Conservation (phyloP, 306 rosid species). For the Quercus ilex region DNA sequence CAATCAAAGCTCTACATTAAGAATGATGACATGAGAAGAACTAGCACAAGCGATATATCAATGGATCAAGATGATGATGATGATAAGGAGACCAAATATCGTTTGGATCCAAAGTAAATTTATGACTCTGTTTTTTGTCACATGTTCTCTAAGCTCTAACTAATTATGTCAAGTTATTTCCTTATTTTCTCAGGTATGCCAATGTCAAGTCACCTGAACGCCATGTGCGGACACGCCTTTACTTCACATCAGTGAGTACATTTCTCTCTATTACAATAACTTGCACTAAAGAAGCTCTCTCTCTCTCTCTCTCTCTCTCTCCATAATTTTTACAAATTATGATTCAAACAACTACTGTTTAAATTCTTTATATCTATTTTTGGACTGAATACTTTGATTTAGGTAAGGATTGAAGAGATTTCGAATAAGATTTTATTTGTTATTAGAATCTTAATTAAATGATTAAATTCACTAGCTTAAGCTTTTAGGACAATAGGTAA, state of each 20-base stretch:
- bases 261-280: neutral
- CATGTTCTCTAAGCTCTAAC: neutral
- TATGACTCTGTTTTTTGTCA: conserved; percentile 4
- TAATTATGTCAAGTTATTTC: conserved; percentile 7
- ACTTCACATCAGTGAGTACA: conserved; percentile 91
- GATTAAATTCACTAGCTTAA: no score
- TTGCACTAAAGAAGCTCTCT: neutral
- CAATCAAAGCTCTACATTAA: conserved; percentile 47
- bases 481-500: no score
- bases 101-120: conserved; percentile 89
- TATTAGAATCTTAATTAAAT: no score
- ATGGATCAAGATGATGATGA: conserved; percentile 92
- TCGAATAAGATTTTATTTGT: neutral
- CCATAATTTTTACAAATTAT: neutral
- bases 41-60: conserved; percentile 48
- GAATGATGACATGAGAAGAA: conserved; percentile 62
- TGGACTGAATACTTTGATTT: neutral
- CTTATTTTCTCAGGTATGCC: conserved; percentile 70
- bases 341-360: neutral
- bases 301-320: neutral
- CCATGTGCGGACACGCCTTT: conserved; percentile 94
- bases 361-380: neutral
- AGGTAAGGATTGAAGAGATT: neutral
- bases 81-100: conserved; percentile 92
- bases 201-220: conserved; percentile 97